Conservation (phyloP, 2,329 filamentous ascomycete genomes). For the Penicillium sp. region DNA sequence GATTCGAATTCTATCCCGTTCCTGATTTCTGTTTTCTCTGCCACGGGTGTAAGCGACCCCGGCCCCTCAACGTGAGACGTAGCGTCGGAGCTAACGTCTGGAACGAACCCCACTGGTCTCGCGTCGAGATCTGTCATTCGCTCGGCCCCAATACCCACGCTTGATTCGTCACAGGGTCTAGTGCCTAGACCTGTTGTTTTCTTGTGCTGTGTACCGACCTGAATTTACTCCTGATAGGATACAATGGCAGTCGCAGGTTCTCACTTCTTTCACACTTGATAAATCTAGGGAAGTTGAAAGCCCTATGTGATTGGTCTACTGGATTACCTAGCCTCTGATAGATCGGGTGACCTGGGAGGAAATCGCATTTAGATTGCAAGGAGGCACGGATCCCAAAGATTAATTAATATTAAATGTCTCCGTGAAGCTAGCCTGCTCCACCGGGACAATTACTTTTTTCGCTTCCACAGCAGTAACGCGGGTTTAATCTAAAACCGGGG, state of each 20-base stretch:
- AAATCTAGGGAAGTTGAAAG: background rate
- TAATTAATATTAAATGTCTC: background rate
- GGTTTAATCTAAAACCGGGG: background rate
- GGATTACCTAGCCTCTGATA: background rate
- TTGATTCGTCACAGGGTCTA: background rate
- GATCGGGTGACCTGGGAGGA: background rate
- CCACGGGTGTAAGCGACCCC: background rate
- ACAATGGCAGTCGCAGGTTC: background rate
- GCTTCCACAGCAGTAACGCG: background rate
- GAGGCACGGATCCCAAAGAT: background rate
- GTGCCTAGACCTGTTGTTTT: background rate
- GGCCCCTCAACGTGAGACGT: conserved; percentile 24
- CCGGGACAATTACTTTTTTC: background rate
- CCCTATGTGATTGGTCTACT: background rate
- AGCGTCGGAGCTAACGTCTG: conserved; percentile 24
- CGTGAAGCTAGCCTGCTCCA: background rate
- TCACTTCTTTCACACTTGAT: background rate
- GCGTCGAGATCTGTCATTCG: conserved; percentile 11
- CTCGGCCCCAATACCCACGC: conserved; percentile 3
- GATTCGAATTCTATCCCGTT: too few species aligned
- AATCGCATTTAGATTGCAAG: background rate
- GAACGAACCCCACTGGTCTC: conserved; percentile 15
- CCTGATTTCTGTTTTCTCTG: background rate
- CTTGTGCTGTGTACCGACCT: background rate
- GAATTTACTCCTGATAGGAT: background rate